Conservation (phyloP, 148 eudicot genomes). For the Hydrangea macrophylla region DNA sequence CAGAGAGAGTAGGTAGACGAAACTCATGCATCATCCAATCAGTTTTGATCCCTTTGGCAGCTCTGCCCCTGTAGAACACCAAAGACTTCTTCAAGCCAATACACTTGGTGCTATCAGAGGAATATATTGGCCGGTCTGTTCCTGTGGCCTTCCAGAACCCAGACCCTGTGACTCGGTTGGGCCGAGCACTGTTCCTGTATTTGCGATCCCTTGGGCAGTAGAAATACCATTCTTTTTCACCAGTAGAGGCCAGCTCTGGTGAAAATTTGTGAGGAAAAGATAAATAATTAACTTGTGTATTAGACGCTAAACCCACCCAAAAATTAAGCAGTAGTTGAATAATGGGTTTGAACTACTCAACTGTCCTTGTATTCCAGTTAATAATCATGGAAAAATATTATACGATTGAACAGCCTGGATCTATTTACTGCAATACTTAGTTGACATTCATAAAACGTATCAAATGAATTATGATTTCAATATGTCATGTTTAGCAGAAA, state of each 20-base stretch:
- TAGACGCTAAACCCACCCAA: background rate
- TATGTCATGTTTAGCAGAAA: background rate
- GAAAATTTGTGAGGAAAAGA: constrained; percentile 3
- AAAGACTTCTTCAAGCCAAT: constrained; percentile 64
- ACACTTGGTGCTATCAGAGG: constrained; percentile 52
- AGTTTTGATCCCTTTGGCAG: constrained; percentile 61
- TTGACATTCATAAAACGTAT: too few relatives aligned
- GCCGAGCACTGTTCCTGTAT: constrained; percentile 63
- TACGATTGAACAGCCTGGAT: background rate
- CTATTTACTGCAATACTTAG: too few relatives aligned
- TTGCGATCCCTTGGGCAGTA: constrained; percentile 76
- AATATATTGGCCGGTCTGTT: constrained; percentile 65
- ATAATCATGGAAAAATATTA: background rate
- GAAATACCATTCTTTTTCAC: constrained; percentile 78
- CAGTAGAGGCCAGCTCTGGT: constrained; percentile 50
- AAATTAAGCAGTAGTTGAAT: background rate
- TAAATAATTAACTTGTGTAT: background rate
- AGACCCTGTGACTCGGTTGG: constrained; percentile 64
- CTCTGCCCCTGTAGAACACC: constrained; percentile 51
- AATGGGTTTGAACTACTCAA: background rate
- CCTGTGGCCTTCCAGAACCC: constrained; percentile 85
- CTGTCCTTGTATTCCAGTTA: background rate
- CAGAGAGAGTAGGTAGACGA: constrained; percentile 47
- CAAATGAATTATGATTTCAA: background rate
- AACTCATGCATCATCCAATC: constrained; percentile 91